Evolutionary conservation across 2,329 filamentous ascomycete species (phyloP).

Genomic region (Ophiostoma australiae): DNA sequence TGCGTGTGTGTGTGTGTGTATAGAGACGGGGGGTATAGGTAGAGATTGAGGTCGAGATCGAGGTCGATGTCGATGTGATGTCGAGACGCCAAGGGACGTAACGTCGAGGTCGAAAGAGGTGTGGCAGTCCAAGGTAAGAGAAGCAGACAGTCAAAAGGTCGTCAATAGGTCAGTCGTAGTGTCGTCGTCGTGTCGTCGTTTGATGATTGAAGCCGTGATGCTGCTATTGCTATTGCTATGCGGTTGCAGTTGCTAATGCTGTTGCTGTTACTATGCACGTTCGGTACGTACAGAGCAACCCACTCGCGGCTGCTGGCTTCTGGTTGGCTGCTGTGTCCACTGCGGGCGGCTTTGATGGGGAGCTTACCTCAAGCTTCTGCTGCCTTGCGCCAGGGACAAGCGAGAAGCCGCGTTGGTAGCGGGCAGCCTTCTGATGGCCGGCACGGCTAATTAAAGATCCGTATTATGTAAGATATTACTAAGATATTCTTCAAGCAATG

Average conservation of each 20-base stretch:
- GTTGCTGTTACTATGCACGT: neutral
- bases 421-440: neutral
- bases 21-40: neutral
- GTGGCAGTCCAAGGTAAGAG: neutral
- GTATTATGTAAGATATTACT: neutral
- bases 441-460: slow-evolving; percentile 3
- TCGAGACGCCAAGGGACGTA: neutral
- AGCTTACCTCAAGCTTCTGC: slow-evolving; percentile 39
- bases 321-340: slow-evolving; percentile 6
- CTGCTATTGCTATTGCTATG: neutral
- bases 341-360: slow-evolving; percentile 15
- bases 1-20: neutral
- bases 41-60: neutral
- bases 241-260: neutral
- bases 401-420: neutral
- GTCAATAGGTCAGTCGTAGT: neutral
- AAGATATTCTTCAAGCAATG: neutral
- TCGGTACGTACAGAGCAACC: neutral
- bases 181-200: slow-evolving; percentile 12
- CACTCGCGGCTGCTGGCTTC: slow-evolving; percentile 10
- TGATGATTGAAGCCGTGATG: neutral
- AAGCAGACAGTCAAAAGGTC: neutral
- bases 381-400: slow-evolving; percentile 32
- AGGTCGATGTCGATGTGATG: slow-evolving; percentile 3
- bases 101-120: neutral